Evolutionary conservation across 2,329 filamentous ascomycete genomes (phyloP).

Genomic region (Alternaria gansuensis): DNA sequence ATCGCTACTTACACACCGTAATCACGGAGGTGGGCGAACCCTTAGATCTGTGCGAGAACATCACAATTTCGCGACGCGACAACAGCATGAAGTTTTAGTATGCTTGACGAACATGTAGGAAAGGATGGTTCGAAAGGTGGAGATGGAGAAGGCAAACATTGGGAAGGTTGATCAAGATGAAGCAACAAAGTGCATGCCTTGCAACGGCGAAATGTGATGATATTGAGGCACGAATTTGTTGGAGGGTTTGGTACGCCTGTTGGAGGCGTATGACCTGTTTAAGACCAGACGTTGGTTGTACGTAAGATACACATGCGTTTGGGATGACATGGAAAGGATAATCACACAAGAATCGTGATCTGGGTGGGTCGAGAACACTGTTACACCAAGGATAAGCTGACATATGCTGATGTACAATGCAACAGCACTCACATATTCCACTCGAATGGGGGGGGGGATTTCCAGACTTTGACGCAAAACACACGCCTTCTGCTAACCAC

Average conservation of each 20-base stretch:
- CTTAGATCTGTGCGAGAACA: too few species aligned
- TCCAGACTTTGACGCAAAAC: neutral
- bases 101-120: too few species aligned
- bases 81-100: too few species aligned
- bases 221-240: neutral
- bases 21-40: too few species aligned
- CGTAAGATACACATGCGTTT: neutral
- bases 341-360: neutral
- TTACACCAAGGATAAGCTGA: slow-evolving; percentile 1
- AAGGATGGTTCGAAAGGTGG: neutral
- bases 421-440: neutral
- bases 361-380: neutral
- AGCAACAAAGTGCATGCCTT: neutral
- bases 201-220: neutral
- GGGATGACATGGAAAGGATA: neutral
- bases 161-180: neutral
- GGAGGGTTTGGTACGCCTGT: neutral
- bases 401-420: slow-evolving; percentile 1
- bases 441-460: neutral
- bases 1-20: too few species aligned
- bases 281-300: neutral
- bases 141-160: neutral
- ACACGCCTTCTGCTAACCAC: neutral
- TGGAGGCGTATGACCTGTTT: neutral
- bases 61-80: too few species aligned